Conservation (phyloP, 225 moss, liverwort and hornwort genomes). For the Sphagnum contortum region DNA sequence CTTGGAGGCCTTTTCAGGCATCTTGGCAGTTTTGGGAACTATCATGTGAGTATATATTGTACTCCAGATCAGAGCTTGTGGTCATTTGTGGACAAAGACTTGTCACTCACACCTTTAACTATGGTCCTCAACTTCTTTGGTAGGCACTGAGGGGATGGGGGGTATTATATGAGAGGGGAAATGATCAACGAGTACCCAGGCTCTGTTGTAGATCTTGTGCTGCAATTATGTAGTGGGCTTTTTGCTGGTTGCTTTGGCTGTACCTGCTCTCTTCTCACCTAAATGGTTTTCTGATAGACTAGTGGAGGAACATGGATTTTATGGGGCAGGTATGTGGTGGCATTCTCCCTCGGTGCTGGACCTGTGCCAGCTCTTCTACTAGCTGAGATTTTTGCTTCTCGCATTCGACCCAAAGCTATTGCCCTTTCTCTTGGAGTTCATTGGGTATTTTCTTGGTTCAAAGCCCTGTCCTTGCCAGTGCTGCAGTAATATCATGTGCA, state of each 20-base stretch:
- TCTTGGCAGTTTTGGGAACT: slow-evolving; percentile 79
- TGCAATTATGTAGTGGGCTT: too few relatives aligned
- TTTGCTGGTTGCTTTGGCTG: too few relatives aligned
- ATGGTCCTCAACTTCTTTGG: too few relatives aligned
- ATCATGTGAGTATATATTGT: slow-evolving; percentile 54
- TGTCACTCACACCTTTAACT: too few relatives aligned
- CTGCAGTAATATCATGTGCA: too few relatives aligned
- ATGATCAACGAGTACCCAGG: neutral
- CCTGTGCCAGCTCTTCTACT: slow-evolving; percentile 86
- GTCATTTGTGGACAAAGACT: too few relatives aligned
- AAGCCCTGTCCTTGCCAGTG: too few relatives aligned
- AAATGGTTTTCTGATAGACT: neutral
- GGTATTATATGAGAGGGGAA: neutral
- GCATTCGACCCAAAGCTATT: slow-evolving; percentile 84
- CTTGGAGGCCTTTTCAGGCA: slow-evolving; percentile 59
- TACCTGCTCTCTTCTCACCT: too few relatives aligned
- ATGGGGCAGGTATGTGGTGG: slow-evolving; percentile 60
- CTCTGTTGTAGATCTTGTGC: neutral
- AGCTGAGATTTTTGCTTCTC: slow-evolving; percentile 87
- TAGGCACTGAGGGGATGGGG: too few relatives aligned
- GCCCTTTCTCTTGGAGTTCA: slow-evolving; percentile 86
- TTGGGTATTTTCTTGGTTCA: slow-evolving; percentile 38
- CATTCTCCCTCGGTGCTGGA: slow-evolving; percentile 87
- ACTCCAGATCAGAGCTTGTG: too few relatives aligned
- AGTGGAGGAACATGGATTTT: neutral